Conservation (phyloP, 495 filamentous ascomycete genomes). For the Lichina pygmaea region DNA sequence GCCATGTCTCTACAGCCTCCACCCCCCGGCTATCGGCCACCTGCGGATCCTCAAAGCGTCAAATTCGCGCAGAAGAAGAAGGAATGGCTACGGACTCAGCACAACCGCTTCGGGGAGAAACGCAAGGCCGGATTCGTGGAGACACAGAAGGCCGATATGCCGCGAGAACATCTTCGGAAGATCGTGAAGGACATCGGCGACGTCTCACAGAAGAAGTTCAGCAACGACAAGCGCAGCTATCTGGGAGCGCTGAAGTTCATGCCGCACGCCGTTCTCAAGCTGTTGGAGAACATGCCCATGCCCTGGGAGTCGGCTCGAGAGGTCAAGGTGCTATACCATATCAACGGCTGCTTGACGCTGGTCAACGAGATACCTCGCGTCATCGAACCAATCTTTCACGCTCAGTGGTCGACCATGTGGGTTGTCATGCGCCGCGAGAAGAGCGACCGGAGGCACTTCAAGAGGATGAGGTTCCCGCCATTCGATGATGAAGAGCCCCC, state of each 20-base stretch:
- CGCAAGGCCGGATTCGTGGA: constrained; percentile 88
- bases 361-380: constrained; percentile 95
- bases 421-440: constrained; percentile 95
- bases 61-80: constrained; percentile 98
- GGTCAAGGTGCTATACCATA: constrained; percentile 94
- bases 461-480: constrained; percentile 95
- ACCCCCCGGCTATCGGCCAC: constrained; percentile 68
- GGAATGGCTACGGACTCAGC: constrained; percentile 85
- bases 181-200: constrained; percentile 97
- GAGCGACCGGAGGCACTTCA: constrained; percentile 87
- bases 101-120: constrained; percentile 89
- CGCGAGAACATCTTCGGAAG: constrained; percentile 91
- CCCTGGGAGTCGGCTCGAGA: constrained; percentile 92
- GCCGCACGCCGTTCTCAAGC: constrained; percentile 97
- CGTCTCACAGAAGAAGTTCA: constrained; percentile 98
- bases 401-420: constrained; percentile 99
- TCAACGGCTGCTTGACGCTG: constrained; percentile 88
- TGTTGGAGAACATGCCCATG: constrained; percentile 99
- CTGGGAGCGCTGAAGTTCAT: constrained; percentile 96
- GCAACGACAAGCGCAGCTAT: constrained; percentile 94
- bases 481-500: constrained; percentile 99
- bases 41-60: constrained; percentile 60
- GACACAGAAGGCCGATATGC: constrained; percentile 97
- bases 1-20: constrained; percentile 56
- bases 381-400: constrained; percentile 94